These are phyloP conservation scores for Metarhizium robertsii DNA, from an alignment of 2,329 filamentous ascomycete genomes.

Conservation along the genomic window DNA sequence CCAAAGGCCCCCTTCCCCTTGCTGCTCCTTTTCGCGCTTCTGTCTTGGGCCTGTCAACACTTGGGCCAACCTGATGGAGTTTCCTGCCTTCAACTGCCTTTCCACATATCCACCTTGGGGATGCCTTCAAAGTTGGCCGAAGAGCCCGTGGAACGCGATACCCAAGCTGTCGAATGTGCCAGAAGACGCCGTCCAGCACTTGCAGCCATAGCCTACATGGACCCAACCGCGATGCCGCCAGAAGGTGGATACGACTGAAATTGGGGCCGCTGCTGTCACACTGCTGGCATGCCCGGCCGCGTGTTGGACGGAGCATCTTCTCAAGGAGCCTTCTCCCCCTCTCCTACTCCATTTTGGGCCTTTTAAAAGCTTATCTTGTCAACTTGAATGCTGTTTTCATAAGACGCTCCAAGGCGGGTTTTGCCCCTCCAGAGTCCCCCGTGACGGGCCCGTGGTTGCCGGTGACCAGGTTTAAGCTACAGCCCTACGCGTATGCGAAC, in stretches of 20 bases:
- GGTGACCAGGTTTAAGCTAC: neutral
- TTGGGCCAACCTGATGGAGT: conserved; percentile 5
- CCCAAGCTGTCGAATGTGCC: too few species aligned
- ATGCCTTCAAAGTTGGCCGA: conserved; percentile 4
- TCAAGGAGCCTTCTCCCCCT: too few species aligned
- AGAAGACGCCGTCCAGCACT: neutral
- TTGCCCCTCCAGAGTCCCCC: neutral
- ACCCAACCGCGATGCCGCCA: conserved; percentile 1
- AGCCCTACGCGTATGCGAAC: neutral
- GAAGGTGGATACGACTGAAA: neutral
- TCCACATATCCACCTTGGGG: neutral
- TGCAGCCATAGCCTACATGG: neutral
- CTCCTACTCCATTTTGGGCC: too few species aligned
- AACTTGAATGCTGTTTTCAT: too few species aligned
- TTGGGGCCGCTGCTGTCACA: neutral
- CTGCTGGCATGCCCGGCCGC: neutral
- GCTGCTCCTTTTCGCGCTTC: neutral
- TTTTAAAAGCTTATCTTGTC: too few species aligned
- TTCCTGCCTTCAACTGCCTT: conserved; percentile 1
- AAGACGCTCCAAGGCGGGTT: neutral
- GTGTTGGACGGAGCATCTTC: too few species aligned
- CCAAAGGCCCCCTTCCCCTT: neutral
- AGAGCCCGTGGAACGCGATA: neutral
- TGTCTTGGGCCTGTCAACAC: neutral
- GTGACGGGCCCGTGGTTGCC: neutral